phyloP scores from a whole-genome alignment of 2,329 filamentous ascomycete genomes.

The Nemania sp. region DNA sequence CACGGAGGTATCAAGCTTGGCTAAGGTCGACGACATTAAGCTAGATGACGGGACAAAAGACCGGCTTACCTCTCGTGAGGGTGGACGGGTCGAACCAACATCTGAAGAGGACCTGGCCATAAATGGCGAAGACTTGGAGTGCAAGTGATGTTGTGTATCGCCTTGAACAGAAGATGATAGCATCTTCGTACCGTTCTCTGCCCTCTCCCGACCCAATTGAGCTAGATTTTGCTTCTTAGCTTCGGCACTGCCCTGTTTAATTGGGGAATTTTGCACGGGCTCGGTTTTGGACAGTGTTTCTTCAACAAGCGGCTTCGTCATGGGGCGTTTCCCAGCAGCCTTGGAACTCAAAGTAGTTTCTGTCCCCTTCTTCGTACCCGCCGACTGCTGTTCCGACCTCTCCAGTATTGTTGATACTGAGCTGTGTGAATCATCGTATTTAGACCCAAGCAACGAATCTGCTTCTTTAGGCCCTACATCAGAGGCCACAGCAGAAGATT shows the following conservation, averaged over 20 bases:
- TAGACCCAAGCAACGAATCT: slow-evolving; percentile 33
- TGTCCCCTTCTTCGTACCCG: slow-evolving; percentile 22
- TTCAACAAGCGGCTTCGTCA: slow-evolving; percentile 23
- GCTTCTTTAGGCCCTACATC: slow-evolving; percentile 43
- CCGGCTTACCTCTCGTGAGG: slow-evolving; percentile 35
- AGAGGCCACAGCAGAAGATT: slow-evolving; percentile 46
- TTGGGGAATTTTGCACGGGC: neutral
- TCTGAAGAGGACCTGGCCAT: slow-evolving; percentile 42
- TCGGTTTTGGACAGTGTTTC: slow-evolving; percentile 22
- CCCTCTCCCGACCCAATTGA: slow-evolving; percentile 7
- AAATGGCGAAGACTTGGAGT: slow-evolving; percentile 28
- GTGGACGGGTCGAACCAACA: slow-evolving; percentile 27
- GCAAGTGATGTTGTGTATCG: slow-evolving; percentile 28
- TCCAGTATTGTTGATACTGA: slow-evolving; percentile 40
- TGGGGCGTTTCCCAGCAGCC: slow-evolving; percentile 54
- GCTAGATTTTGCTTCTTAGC: neutral
- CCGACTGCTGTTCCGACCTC: slow-evolving; percentile 24
- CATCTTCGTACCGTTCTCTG: neutral
- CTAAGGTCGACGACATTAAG: slow-evolving; percentile 42
- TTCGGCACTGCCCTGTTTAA: neutral
- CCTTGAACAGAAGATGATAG: neutral
- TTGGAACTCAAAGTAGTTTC: slow-evolving; percentile 46
- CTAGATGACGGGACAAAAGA: slow-evolving; percentile 38
- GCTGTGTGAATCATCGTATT: slow-evolving; percentile 29
- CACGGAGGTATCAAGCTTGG: slow-evolving; percentile 45